Percentiles rank a stretch among this genome's conserved stretches.
phyloP scores from a whole-genome alignment of 192 early-diverging fungal genomes.

The Backusella parvicylindrica region DNA sequence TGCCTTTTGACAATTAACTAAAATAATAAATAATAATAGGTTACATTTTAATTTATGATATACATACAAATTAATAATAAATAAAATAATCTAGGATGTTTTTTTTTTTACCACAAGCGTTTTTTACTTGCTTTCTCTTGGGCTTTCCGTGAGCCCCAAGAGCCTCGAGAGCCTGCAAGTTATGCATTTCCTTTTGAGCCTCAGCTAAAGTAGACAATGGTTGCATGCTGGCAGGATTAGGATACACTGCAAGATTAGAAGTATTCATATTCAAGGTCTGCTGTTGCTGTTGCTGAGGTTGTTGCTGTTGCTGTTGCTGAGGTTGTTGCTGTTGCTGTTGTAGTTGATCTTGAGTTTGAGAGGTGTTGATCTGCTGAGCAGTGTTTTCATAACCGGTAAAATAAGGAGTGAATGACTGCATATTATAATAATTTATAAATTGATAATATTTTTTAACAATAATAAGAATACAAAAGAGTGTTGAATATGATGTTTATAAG shows the following conservation, averaged over 20 bases:
- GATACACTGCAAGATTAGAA: slow-evolving; percentile 33
- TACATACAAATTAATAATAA: too few species aligned
- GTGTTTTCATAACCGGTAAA: slow-evolving; percentile 21
- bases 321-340: slow-evolving; percentile 17
- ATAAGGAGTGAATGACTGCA: slow-evolving; percentile 1
- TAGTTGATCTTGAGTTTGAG: slow-evolving; percentile 26
- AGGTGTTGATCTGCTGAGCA: neutral
- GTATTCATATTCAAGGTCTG: slow-evolving; percentile 19
- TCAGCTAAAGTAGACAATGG: slow-evolving; percentile 34
- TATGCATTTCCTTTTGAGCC: slow-evolving; percentile 23
- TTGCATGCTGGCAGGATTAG: slow-evolving; percentile 29
- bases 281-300: slow-evolving; percentile 6
- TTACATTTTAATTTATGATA: slow-evolving; percentile 1
- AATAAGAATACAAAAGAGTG: too few species aligned
- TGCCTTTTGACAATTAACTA: slow-evolving; percentile 82
- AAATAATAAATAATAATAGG: neutral
- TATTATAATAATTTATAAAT: neutral
- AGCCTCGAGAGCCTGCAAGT: neutral
- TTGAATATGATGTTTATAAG: too few species aligned
- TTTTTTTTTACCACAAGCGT: slow-evolving; percentile 71
- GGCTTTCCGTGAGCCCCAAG: slow-evolving; percentile 9
- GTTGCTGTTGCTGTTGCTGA: slow-evolving; percentile 22
- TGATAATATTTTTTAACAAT: too few species aligned
- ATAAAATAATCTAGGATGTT: neutral
- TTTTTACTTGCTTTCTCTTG: slow-evolving; percentile 79